Conservation (phyloP, 257 asterid species). For the Catharanthus roseus region DNA sequence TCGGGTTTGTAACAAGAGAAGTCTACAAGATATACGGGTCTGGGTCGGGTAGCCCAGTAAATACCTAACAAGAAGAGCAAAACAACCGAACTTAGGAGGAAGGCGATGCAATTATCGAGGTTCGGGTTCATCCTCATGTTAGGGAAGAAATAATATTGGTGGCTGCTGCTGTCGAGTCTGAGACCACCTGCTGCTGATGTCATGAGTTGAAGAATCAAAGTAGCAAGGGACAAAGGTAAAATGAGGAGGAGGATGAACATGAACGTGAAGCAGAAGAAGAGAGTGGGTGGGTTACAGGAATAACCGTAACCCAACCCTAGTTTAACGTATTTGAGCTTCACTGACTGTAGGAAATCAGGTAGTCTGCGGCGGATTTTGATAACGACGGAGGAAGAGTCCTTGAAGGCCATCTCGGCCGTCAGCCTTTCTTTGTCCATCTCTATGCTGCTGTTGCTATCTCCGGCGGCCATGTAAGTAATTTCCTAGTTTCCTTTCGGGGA, state of each 20-base stretch:
- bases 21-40: slow-evolving; percentile 39
- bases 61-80: slow-evolving; percentile 37
- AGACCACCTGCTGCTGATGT: too few relatives aligned
- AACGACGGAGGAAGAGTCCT: slow-evolving; percentile 37
- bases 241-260: slow-evolving; percentile 19
- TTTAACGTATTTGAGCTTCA: slow-evolving; percentile 53
- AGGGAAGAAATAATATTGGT: slow-evolving; percentile 27
- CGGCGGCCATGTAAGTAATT: too few relatives aligned
- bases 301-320: slow-evolving; percentile 75
- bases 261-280: too few relatives aligned
- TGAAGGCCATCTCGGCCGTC: slow-evolving; percentile 47
- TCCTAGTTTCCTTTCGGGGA: too few relatives aligned
- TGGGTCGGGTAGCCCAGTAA: slow-evolving; percentile 45
- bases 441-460: slow-evolving; percentile 28
- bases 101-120: slow-evolving; percentile 42
- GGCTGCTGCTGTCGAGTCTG: too few relatives aligned
- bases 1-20: slow-evolving; percentile 54
- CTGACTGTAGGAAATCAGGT: slow-evolving; percentile 44
- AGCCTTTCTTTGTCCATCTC: slow-evolving; percentile 44
- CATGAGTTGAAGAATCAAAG: slow-evolving; percentile 32
- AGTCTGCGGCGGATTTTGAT: slow-evolving; percentile 35
- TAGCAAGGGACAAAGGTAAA: slow-evolving; percentile 32
- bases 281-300: slow-evolving; percentile 48
- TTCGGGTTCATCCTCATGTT: too few relatives aligned
- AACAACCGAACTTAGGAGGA: slow-evolving; percentile 23